A percentile compares a stretch with the other conserved stretches of the same genome.
These are phyloP conservation scores for Lachnellula suecica DNA, from an alignment of 2,329 filamentous ascomycete genomes.

Conservation along the genomic window DNA sequence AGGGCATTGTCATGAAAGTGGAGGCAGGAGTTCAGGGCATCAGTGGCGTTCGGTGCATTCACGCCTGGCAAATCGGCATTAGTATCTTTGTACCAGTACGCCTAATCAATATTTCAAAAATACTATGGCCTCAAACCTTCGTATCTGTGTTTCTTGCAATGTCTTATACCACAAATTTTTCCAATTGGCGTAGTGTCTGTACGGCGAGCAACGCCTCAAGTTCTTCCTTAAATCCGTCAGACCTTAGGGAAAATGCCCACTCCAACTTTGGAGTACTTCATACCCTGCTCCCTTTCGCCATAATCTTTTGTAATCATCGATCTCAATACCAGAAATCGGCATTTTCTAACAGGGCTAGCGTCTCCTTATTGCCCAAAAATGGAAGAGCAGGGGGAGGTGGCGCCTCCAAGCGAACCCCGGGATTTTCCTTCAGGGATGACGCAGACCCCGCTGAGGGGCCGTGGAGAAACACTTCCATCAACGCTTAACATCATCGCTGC, in stretches of 20 bases:
- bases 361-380: neutral
- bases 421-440: neutral
- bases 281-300: no score
- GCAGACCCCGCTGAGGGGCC: neutral
- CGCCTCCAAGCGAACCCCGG: neutral
- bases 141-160: neutral
- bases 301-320: no score
- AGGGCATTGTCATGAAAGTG: neutral
- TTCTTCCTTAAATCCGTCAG: no score
- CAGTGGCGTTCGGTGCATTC: neutral
- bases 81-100: neutral
- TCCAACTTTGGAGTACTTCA: no score
- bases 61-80: neutral
- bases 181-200: no score
- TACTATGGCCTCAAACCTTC: neutral
- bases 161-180: no score
- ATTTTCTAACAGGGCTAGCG: neutral
- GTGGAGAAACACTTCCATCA: neutral
- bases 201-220: no score
- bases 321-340: no score
- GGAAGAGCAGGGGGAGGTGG: neutral
- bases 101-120: neutral
- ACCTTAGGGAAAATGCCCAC: no score
- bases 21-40: slow-evolving; percentile 1
- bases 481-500: neutral